phyloP scores from a whole-genome alignment of 2,329 filamentous ascomycete genomes.

The Xylariaceae sp. region DNA sequence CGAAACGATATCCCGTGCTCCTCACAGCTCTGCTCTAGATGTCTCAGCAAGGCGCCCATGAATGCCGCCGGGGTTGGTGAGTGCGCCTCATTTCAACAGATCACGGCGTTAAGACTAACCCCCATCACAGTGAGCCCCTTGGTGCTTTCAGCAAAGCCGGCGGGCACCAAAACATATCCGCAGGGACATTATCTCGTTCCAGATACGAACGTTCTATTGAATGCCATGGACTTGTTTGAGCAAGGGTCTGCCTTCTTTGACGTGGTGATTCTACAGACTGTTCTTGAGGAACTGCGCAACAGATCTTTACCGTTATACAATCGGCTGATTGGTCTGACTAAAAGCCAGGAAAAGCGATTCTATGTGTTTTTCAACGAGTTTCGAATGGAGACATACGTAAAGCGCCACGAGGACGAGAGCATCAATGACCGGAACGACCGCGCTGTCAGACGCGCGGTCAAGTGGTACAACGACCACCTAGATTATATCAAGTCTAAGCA shows the following conservation, averaged over 20 bases:
- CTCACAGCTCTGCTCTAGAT: constrained; percentile 77
- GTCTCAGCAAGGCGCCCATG: constrained; percentile 68
- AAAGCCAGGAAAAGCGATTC: constrained; percentile 94
- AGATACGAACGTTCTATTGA: constrained; percentile 92
- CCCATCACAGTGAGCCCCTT: constrained; percentile 64
- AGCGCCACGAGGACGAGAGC: constrained; percentile 69
- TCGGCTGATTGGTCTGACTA: constrained; percentile 81
- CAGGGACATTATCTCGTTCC: constrained; percentile 91
- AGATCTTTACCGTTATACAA: constrained; percentile 93
- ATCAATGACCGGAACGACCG: constrained; percentile 97
- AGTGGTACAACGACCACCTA: constrained; percentile 88
- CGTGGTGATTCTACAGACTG: constrained; percentile 93
- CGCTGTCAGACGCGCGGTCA: constrained; percentile 77
- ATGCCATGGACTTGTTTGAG: constrained; percentile 96
- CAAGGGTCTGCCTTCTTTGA: constrained; percentile 89
- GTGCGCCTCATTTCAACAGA: constrained; percentile 23
- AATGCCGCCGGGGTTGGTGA: constrained; percentile 75
- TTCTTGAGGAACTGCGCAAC: constrained; percentile 93
- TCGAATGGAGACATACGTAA: constrained; percentile 81
- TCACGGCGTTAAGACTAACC: constrained; percentile 16
- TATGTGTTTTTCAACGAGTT: constrained; percentile 99
- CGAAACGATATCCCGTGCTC: constrained; percentile 97
- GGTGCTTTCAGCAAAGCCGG: constrained; percentile 82
- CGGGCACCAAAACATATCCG: constrained; percentile 75
- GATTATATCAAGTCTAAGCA: constrained; percentile 56